A percentile compares a stretch with the other conserved stretches of the same genome.
phyloP scores from a whole-genome alignment of 176 grass and related monocot species.

The Pontederia crassipes region DNA sequence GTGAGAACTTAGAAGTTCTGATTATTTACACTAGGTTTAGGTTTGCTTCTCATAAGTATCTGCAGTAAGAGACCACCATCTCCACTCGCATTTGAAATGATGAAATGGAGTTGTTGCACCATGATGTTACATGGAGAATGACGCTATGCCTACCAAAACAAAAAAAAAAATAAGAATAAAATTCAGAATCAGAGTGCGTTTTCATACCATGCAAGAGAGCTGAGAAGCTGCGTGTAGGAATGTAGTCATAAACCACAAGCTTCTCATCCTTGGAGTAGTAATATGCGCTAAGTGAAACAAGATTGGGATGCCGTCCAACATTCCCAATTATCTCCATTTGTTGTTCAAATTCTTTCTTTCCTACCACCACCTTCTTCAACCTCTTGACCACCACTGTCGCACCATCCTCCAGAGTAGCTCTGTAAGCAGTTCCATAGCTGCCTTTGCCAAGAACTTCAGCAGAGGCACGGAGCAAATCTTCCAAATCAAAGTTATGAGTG shows the following conservation, averaged over 20 bases:
- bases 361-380: constrained; percentile 73
- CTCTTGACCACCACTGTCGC: constrained; percentile 85
- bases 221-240: constrained; percentile 59
- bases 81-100: no score
- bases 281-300: constrained; percentile 69
- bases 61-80: no score
- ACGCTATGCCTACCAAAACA: no score
- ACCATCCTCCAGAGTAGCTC: constrained; percentile 78
- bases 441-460: constrained; percentile 95
- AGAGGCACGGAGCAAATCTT: constrained; percentile 86
- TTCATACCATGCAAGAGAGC: constrained; percentile 72
- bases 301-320: constrained; percentile 57
- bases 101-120: no score
- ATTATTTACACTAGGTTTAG: no score
- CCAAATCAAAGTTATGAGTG: constrained; percentile 87
- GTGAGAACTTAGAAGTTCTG: no score
- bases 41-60: no score
- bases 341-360: constrained; percentile 95
- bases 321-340: constrained; percentile 88
- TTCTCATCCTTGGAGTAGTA: constrained; percentile 99
- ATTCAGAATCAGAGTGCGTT: neutral
- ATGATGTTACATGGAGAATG: no score
- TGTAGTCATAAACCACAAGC: constrained; percentile 87
- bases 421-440: constrained; percentile 89
- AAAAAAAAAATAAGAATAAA: neutral